A percentile compares a stretch with the other conserved stretches of the same genome.
phyloP scores from a whole-genome alignment of 2,329 filamentous ascomycete genomes.

The Paramyrothecium roridum region DNA sequence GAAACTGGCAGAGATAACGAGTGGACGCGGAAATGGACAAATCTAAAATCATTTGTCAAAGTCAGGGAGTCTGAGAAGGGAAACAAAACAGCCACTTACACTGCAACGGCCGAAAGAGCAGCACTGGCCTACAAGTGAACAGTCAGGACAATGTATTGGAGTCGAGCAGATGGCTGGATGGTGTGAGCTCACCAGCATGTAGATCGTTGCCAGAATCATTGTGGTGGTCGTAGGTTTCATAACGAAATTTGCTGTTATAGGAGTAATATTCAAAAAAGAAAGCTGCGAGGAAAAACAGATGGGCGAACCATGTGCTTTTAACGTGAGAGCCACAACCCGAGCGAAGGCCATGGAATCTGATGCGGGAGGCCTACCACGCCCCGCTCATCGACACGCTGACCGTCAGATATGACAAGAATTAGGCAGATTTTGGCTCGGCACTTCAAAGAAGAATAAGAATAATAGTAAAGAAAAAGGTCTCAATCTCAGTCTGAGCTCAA shows the following conservation, averaged over 20 bases:
- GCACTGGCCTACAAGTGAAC: background rate
- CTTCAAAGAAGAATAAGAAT: too few species aligned
- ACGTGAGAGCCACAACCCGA: too few species aligned
- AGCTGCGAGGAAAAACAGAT: background rate
- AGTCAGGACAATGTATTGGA: background rate
- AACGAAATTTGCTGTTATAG: background rate
- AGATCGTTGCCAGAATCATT: background rate
- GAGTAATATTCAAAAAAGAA: background rate
- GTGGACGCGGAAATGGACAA: slow-evolving; percentile 33
- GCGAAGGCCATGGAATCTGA: background rate
- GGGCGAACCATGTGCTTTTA: too few species aligned
- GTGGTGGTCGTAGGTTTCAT: background rate
- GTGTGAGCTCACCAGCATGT: background rate
- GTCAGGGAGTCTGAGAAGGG: background rate
- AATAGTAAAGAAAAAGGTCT: too few species aligned
- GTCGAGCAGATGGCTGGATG: too few species aligned
- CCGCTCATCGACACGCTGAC: background rate
- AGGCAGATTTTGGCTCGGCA: too few species aligned
- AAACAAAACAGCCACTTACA: background rate
- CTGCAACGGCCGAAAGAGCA: background rate
- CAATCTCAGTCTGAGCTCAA: too few species aligned
- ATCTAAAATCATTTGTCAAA: slow-evolving; percentile 18
- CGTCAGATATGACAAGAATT: too few species aligned
- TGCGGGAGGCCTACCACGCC: background rate
- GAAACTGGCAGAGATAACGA: slow-evolving; percentile 38